Conservation (phyloP, 495 filamentous ascomycete species). For the Cryomyces antarcticus region DNA sequence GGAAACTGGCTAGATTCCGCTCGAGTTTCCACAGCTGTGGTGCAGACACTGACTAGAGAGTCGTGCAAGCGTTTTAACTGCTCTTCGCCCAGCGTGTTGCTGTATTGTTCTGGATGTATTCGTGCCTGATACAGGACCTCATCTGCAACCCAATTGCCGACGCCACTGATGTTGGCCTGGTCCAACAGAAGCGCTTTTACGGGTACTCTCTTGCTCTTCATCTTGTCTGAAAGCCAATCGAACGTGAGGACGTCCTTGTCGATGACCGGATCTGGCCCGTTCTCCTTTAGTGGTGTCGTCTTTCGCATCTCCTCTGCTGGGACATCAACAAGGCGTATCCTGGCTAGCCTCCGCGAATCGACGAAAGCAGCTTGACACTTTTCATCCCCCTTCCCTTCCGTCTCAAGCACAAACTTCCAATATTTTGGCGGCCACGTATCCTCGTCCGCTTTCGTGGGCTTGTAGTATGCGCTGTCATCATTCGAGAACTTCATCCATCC, state of each 20-base stretch:
- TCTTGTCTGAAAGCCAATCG: slow-evolving; percentile 46
- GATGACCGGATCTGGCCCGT: slow-evolving; percentile 83
- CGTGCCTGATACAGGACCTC: slow-evolving; percentile 75
- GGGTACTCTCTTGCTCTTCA: slow-evolving; percentile 55
- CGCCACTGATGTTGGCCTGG: slow-evolving; percentile 75
- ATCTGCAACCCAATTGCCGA: slow-evolving; percentile 89
- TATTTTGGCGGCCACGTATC: slow-evolving; percentile 72
- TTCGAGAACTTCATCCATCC: slow-evolving; percentile 79
- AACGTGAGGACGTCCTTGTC: slow-evolving; percentile 57
- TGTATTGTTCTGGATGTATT: slow-evolving; percentile 82
- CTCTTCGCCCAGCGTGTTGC: slow-evolving; percentile 52
- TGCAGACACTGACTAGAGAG: slow-evolving; percentile 60
- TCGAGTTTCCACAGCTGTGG: slow-evolving; percentile 53
- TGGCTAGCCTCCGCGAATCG: slow-evolving; percentile 52
- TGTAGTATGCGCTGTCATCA: slow-evolving; percentile 59
- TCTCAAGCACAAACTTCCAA: slow-evolving; percentile 67
- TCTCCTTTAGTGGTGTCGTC: slow-evolving; percentile 62
- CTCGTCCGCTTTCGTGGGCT: slow-evolving; percentile 37
- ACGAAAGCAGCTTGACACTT: slow-evolving; percentile 64
- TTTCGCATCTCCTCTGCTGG: slow-evolving; percentile 52
- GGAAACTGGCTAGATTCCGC: slow-evolving; percentile 74
- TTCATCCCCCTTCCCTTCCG: slow-evolving; percentile 23
- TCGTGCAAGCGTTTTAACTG: slow-evolving; percentile 54
- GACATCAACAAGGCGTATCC: slow-evolving; percentile 69
- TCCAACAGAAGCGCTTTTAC: slow-evolving; percentile 75